phyloP scores from a whole-genome alignment of 352 stramenopile genomes.

The Nothophytophthora sp. region DNA sequence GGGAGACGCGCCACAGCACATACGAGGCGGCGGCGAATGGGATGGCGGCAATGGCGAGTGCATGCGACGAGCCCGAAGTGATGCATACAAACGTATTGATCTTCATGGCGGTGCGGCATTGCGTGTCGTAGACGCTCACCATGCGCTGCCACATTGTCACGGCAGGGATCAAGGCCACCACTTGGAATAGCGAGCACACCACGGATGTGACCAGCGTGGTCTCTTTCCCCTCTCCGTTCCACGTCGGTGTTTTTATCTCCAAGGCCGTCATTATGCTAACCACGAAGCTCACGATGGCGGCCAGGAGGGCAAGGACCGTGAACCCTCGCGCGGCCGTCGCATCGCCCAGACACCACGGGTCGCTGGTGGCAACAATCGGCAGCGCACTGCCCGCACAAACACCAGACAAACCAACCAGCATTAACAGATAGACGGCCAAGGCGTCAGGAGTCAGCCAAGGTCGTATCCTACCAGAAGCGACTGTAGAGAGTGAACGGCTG shows the following conservation, averaged over 20 bases:
- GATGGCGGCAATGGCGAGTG: slow-evolving; percentile 41
- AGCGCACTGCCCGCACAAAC: slow-evolving; percentile 29
- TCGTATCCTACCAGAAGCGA: slow-evolving; percentile 35
- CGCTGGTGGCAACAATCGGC: slow-evolving; percentile 30
- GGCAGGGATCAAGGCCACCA: slow-evolving; percentile 38
- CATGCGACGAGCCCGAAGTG: slow-evolving; percentile 33
- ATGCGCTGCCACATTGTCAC: slow-evolving; percentile 66
- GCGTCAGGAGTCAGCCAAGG: background rate
- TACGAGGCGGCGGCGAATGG: slow-evolving; percentile 49
- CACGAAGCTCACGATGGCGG: slow-evolving; percentile 54
- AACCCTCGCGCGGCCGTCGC: slow-evolving; percentile 48
- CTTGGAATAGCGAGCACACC: slow-evolving; percentile 55
- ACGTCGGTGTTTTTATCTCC: slow-evolving; percentile 67
- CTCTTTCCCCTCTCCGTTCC: slow-evolving; percentile 66
- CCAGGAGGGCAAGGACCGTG: slow-evolving; percentile 51
- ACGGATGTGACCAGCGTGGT: slow-evolving; percentile 55
- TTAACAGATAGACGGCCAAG: background rate
- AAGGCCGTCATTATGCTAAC: slow-evolving; percentile 54
- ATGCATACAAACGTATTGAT: slow-evolving; percentile 69
- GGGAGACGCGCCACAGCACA: slow-evolving; percentile 55
- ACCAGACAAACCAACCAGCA: slow-evolving; percentile 1
- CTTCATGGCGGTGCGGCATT: slow-evolving; percentile 39
- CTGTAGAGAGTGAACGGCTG: slow-evolving; percentile 31
- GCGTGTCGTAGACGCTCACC: slow-evolving; percentile 44
- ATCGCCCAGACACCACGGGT: slow-evolving; percentile 70